Conservation (phyloP, 2,329 filamentous ascomycete genomes). For the Colletotrichum sp. region DNA sequence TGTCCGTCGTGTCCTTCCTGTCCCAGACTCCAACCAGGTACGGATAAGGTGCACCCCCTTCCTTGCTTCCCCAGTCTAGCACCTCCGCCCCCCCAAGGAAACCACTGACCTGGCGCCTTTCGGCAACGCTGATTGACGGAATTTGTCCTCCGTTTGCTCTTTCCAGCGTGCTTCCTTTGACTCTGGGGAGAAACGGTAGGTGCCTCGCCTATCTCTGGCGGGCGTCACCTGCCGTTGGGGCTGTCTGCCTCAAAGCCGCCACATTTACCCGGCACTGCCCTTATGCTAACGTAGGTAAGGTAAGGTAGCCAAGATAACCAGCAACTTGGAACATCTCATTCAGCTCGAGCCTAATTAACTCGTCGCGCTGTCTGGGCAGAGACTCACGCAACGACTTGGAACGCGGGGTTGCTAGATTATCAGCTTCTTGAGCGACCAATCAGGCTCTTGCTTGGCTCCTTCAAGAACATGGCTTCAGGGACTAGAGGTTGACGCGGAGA, state of each 20-base stretch:
- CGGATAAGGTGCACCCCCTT: too few relatives aligned
- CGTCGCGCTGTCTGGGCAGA: background rate
- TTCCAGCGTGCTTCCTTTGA: background rate
- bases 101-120: background rate
- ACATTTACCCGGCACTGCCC: conserved; percentile 25
- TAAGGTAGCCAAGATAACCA: background rate
- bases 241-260: background rate
- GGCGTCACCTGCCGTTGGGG: background rate
- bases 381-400: background rate
- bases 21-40: too few relatives aligned
- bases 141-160: background rate
- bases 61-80: too few relatives aligned
- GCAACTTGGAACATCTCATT: background rate
- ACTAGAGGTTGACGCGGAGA: background rate
- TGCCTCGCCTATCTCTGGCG: background rate
- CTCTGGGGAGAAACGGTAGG: background rate
- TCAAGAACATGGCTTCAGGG: background rate
- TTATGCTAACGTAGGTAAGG: background rate
- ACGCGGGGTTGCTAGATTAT: background rate
- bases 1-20: too few relatives aligned
- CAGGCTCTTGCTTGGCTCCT: background rate
- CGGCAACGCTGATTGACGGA: conserved; percentile 12
- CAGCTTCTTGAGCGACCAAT: background rate
- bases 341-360: background rate
- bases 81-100: too few relatives aligned